Conservation (phyloP, 257 asterid species). For the Fraxinus americana region DNA sequence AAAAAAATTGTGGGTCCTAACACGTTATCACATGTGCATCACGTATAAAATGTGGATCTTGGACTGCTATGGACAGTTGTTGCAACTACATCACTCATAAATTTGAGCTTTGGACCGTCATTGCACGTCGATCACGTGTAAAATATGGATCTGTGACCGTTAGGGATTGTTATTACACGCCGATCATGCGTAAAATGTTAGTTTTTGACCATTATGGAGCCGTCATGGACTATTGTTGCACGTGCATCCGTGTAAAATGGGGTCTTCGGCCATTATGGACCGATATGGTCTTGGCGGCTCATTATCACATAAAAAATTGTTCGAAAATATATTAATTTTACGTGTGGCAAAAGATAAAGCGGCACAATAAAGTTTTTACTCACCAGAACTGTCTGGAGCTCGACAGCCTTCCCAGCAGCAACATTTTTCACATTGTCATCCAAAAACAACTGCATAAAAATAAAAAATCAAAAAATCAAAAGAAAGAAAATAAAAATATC, state of each 20-base stretch:
- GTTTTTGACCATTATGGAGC: background rate
- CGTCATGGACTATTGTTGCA: too few relatives aligned
- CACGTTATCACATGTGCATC: background rate
- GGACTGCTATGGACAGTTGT: too few relatives aligned
- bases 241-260: too few relatives aligned
- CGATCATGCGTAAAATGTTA: background rate
- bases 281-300: background rate
- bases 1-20: background rate
- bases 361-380: slow-evolving; percentile 15
- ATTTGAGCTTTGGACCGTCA: too few relatives aligned
- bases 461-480: background rate
- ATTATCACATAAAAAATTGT: background rate
- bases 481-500: background rate
- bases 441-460: slow-evolving; percentile 65
- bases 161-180: too few relatives aligned
- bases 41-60: too few relatives aligned
- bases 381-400: slow-evolving; percentile 78
- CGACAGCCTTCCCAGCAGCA: slow-evolving; percentile 76
- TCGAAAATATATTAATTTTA: background rate
- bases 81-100: too few relatives aligned
- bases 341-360: background rate
- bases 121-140: too few relatives aligned
- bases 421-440: slow-evolving; percentile 74
- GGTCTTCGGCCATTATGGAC: too few relatives aligned
- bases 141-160: too few relatives aligned